These are phyloP conservation scores for Penicillium sp. DNA, from an alignment of 2,329 filamentous ascomycete species.

Conservation along the genomic window DNA sequence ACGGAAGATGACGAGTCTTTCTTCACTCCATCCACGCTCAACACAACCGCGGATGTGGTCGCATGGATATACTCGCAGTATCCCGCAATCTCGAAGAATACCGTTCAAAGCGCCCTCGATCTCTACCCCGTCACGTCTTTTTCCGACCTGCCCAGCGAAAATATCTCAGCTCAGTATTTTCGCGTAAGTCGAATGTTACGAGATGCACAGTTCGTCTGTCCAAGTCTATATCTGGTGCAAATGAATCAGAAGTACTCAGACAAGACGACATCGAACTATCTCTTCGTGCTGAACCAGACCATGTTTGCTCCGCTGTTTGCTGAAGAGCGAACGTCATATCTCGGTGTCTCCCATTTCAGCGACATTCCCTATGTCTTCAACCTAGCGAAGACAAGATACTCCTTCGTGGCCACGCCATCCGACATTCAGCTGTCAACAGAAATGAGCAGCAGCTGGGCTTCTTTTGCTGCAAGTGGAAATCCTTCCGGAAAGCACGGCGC, in stretches of 20 bases:
- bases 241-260: conserved; percentile 18
- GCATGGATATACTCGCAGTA: background rate
- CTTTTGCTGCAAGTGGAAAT: conserved; percentile 12
- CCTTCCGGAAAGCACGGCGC: conserved; percentile 6
- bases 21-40: conserved; percentile 6
- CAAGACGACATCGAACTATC: conserved; percentile 7
- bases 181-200: conserved; percentile 12
- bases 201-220: conserved; percentile 10
- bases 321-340: background rate
- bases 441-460: conserved; percentile 17
- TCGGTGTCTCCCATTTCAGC: conserved; percentile 13
- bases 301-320: conserved; percentile 8
- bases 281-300: conserved; percentile 16
- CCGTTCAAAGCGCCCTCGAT: conserved; percentile 5
- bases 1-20: conserved; percentile 14
- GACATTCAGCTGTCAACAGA: conserved; percentile 9
- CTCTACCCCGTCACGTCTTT: conserved; percentile 12
- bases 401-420: conserved; percentile 1
- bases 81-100: conserved; percentile 6
- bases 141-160: background rate
- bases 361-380: conserved; percentile 18
- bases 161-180: conserved; percentile 11
- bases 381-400: conserved; percentile 10
- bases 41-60: conserved; percentile 1
- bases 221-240: conserved; percentile 3